A percentile compares a stretch with the other conserved stretches of the same genome.
Conservation (phyloP, 78 protist species). For the Dictyostelium brefeldianum region DNA sequence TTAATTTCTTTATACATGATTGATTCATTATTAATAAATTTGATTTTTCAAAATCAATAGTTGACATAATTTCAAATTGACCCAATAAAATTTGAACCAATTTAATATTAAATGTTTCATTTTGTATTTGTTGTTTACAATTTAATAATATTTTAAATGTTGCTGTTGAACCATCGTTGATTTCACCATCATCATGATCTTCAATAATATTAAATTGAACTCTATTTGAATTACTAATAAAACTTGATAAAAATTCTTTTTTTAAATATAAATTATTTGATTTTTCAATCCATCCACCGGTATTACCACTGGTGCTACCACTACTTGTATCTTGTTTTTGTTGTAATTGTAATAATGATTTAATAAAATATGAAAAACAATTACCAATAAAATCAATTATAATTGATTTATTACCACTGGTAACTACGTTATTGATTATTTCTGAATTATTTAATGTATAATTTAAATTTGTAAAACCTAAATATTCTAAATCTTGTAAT, state of each 20-base stretch:
- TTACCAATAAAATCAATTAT: conserved; percentile 12
- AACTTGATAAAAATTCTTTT: conserved; percentile 31
- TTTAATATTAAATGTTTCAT: conserved; percentile 23
- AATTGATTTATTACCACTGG: background rate
- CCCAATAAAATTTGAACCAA: background rate
- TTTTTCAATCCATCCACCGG: conserved; percentile 18
- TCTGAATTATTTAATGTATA: conserved; percentile 2
- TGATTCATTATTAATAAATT: background rate
- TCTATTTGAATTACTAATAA: conserved; percentile 34
- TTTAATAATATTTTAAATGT: conserved; percentile 5
- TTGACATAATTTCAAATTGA: background rate
- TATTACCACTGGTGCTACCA: no score
- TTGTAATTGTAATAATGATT: background rate
- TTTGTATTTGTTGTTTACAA: conserved; percentile 21
- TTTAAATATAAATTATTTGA: conserved; percentile 10
- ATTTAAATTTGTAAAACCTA: background rate
- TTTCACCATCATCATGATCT: background rate
- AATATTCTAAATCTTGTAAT: conserved; percentile 9
- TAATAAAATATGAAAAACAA: conserved; percentile 20
- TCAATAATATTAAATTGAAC: conserved; percentile 23
- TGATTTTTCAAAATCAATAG: conserved; percentile 2
- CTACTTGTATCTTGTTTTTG: background rate
- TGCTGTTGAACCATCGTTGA: background rate
- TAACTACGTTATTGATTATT: background rate
- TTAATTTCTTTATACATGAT: background rate